Evolutionary conservation across 2,329 filamentous ascomycete genomes (phyloP).

Genomic region (Ustulina deusta): DNA sequence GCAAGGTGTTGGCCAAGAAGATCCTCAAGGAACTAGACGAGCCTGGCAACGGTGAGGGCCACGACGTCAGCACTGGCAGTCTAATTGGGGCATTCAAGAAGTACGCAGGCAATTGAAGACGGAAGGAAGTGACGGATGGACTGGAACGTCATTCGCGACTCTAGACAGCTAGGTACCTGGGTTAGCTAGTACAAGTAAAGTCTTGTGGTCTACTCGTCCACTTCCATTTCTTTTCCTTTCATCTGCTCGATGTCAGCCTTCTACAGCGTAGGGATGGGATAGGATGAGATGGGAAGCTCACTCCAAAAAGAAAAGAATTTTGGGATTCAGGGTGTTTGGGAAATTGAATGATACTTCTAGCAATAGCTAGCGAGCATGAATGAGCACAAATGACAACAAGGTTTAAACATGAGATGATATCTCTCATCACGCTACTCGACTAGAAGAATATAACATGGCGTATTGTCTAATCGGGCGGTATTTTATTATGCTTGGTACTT

Average conservation of each 20-base stretch:
- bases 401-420: too few relatives aligned
- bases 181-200: neutral
- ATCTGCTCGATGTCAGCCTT: neutral
- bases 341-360: neutral
- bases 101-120: slow-evolving; percentile 64
- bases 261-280: neutral
- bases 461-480: too few relatives aligned
- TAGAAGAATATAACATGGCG: too few relatives aligned
- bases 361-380: slow-evolving; percentile 4
- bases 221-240: neutral
- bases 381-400: neutral
- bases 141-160: slow-evolving; percentile 35
- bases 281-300: neutral
- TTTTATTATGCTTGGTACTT: too few relatives aligned
- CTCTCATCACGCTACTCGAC: too few relatives aligned
- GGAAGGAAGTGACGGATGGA: slow-evolving; percentile 19
- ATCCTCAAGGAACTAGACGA: slow-evolving; percentile 87
- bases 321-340: neutral
- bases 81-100: slow-evolving; percentile 94
- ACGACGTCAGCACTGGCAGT: slow-evolving; percentile 89
- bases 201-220: neutral
- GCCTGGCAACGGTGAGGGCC: slow-evolving; percentile 75
- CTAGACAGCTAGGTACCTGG: slow-evolving; percentile 16
- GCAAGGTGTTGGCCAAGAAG: slow-evolving; percentile 95
- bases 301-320: neutral